These are phyloP conservation scores for Chaetomiaceae sp. DNA, from an alignment of 2,329 filamentous ascomycete species.

Conservation along the genomic window DNA sequence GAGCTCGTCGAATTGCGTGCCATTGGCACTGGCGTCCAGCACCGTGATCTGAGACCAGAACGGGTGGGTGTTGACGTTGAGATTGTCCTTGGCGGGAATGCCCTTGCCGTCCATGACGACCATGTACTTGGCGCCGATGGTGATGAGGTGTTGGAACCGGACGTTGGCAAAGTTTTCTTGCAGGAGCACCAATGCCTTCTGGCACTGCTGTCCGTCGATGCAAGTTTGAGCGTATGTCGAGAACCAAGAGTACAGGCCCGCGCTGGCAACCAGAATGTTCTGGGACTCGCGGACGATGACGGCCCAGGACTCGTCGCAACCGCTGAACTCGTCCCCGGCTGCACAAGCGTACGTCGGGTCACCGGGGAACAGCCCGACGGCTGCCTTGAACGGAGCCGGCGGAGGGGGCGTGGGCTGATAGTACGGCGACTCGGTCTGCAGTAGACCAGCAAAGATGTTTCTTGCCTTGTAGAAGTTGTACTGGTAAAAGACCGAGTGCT, in stretches of 20 bases:
- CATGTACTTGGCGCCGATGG: constrained; percentile 15
- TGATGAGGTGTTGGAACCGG: constrained; percentile 18
- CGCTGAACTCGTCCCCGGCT: neutral
- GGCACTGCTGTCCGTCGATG: constrained; percentile 13
- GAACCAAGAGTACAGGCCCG: constrained; percentile 18
- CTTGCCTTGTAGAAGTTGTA: constrained; percentile 42
- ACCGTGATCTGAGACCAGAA: constrained; percentile 15
- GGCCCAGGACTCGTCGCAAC: constrained; percentile 13
- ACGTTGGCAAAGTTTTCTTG: constrained; percentile 8
- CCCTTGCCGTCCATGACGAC: constrained; percentile 8
- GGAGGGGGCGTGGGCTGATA: constrained; percentile 24
- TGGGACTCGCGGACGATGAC: constrained; percentile 9
- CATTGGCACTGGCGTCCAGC: constrained; percentile 25
- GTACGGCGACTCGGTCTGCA: constrained; percentile 34
- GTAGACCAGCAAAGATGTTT: constrained; percentile 41
- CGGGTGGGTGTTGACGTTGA: constrained; percentile 13
- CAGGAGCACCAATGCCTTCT: constrained; percentile 12
- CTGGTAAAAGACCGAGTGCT: constrained; percentile 43
- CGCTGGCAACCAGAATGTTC: constrained; percentile 7
- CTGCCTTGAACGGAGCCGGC: constrained; percentile 20
- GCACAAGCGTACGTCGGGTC: constrained; percentile 12
- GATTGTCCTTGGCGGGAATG: constrained; percentile 9
- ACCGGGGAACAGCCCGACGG: constrained; percentile 5
- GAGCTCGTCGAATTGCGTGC: constrained; percentile 16
- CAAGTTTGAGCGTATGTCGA: constrained; percentile 16